A percentile compares a stretch with the other conserved stretches of the same genome.
Evolutionary conservation across 1,284 basidiomycete species (phyloP).

Genomic region (Leccinum pachyderme): DNA sequence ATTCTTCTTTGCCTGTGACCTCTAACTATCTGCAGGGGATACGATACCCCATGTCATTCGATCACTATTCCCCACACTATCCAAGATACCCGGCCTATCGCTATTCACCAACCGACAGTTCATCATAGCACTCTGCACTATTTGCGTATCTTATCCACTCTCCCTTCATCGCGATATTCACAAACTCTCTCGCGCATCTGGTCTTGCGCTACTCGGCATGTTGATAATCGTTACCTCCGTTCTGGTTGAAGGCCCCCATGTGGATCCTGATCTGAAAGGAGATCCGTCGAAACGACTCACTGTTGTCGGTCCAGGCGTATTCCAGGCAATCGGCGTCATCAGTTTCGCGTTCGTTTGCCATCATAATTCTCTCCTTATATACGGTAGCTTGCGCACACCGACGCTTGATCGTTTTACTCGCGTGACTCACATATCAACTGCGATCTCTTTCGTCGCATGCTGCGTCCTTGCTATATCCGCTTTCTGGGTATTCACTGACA

Average conservation of each 20-base stretch:
- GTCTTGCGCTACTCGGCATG: constrained; percentile 91
- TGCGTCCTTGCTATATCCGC: constrained; percentile 86
- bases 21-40: constrained; percentile 59
- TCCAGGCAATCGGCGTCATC: constrained; percentile 93
- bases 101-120: constrained; percentile 86
- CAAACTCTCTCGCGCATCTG: constrained; percentile 91
- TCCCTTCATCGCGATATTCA: constrained; percentile 97
- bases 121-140: constrained; percentile 82
- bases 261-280: constrained; percentile 79
- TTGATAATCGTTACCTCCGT: constrained; percentile 90
- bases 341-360: constrained; percentile 95
- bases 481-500: constrained; percentile 92
- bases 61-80: constrained; percentile 79
- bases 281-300: constrained; percentile 70
- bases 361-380: constrained; percentile 93
- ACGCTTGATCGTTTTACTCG: constrained; percentile 92
- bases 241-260: constrained; percentile 81
- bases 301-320: constrained; percentile 73
- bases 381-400: constrained; percentile 89
- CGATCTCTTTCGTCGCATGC: constrained; percentile 79
- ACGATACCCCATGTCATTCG: constrained; percentile 95
- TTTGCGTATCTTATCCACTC: constrained; percentile 90
- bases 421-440: constrained; percentile 91
- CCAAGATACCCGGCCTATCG: constrained; percentile 65
- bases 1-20: constrained; percentile 35